Percentiles rank a stretch among this genome's conserved stretches.
Evolutionary conservation across 805 yeast species (phyloP).

Genomic region (Komagataella populi): DNA sequence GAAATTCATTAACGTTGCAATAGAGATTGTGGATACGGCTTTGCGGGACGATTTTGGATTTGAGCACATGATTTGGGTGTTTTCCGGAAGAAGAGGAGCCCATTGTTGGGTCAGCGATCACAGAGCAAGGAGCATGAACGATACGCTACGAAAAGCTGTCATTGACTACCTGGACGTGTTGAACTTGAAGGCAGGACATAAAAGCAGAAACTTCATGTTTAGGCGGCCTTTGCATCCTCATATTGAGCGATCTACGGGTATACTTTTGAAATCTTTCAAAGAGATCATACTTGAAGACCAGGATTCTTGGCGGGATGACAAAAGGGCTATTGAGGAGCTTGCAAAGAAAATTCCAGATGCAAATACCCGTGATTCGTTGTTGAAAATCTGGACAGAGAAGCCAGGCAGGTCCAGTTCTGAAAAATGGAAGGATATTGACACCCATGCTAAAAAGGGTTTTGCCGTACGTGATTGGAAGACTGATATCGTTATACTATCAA

Average conservation of each 20-base stretch:
- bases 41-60: slow-evolving; percentile 85
- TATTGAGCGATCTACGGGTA: slow-evolving; percentile 58
- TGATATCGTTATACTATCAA: slow-evolving; percentile 63
- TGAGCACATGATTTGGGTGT: slow-evolving; percentile 81
- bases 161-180: slow-evolving; percentile 77
- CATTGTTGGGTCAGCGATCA: slow-evolving; percentile 96
- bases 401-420: slow-evolving; percentile 38
- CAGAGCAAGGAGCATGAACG: slow-evolving; percentile 65
- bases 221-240: slow-evolving; percentile 87
- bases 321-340: slow-evolving; percentile 41
- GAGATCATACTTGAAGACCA: slow-evolving; percentile 65
- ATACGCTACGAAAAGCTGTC: slow-evolving; percentile 60
- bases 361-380: slow-evolving; percentile 35
- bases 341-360: slow-evolving; percentile 52
- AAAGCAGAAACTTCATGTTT: slow-evolving; percentile 33
- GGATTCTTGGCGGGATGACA: slow-evolving; percentile 66
- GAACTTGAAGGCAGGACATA: slow-evolving; percentile 33
- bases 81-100: slow-evolving; percentile 97
- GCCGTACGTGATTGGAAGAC: slow-evolving; percentile 56
- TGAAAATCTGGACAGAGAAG: slow-evolving; percentile 42
- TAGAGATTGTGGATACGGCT: slow-evolving; percentile 57
- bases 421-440: slow-evolving; percentile 73
- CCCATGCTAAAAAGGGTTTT: slow-evolving; percentile 26
- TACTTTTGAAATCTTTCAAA: slow-evolving; percentile 49
- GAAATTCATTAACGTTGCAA: slow-evolving; percentile 81